Evolutionary conservation across 2,329 filamentous ascomycete species (phyloP).

Genomic region (Neoscytalidium dimidiatum): DNA sequence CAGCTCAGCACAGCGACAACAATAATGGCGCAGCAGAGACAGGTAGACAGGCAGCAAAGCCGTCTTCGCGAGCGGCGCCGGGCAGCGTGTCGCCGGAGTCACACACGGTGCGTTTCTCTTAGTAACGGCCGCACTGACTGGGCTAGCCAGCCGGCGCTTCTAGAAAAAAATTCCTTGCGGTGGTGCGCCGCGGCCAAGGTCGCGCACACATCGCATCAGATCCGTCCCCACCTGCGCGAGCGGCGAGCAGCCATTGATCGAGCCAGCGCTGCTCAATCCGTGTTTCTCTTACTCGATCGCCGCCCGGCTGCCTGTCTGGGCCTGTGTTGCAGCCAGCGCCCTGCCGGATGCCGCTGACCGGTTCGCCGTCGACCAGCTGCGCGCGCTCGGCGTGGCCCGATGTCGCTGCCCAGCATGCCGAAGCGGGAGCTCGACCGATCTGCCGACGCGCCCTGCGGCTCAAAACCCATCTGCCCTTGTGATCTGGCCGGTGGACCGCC

Average conservation of each 20-base stretch:
- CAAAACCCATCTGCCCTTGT: slow-evolving; percentile 7
- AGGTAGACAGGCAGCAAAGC: too few relatives aligned
- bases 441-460: slow-evolving; percentile 8
- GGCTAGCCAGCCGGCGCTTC: slow-evolving; percentile 11
- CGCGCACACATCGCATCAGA: slow-evolving; percentile 15
- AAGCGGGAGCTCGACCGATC: not conserved
- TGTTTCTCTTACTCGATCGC: slow-evolving; percentile 9
- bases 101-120: slow-evolving; percentile 11
- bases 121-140: slow-evolving; percentile 10
- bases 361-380: not conserved
- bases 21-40: not conserved
- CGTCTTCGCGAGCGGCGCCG: not conserved
- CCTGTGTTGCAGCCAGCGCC: not conserved
- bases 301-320: not conserved
- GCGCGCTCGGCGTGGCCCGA: not conserved
- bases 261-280: not conserved
- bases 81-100: not conserved
- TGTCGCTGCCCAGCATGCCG: not conserved
- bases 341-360: not conserved
- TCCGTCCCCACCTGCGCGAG: slow-evolving; percentile 2
- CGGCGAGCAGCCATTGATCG: not conserved
- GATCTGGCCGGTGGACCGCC: slow-evolving; percentile 8
- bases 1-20: not conserved
- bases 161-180: slow-evolving; percentile 15
- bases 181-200: slow-evolving; percentile 8